These are phyloP conservation scores for Aspergillus saccharolyticus DNA, from an alignment of 495 filamentous ascomycete species.

Conservation along the genomic window DNA sequence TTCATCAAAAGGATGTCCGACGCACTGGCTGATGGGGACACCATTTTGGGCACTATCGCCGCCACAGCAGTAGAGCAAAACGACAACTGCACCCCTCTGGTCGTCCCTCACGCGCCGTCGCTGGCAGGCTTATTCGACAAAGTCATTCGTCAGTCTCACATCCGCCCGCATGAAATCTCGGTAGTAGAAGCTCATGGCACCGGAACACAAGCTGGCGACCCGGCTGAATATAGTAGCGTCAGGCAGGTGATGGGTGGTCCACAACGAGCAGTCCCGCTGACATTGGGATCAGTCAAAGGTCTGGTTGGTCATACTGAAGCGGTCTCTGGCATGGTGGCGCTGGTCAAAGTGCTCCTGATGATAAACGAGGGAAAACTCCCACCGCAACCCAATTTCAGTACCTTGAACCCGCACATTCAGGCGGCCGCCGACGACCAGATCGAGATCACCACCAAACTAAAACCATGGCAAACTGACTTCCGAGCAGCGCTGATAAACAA, in stretches of 20 bases:
- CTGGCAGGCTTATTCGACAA: slow-evolving; percentile 53
- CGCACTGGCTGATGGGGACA: slow-evolving; percentile 58
- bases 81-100: slow-evolving; percentile 62
- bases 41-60: slow-evolving; percentile 58
- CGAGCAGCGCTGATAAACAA: slow-evolving; percentile 42
- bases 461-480: slow-evolving; percentile 29
- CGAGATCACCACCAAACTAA: slow-evolving; percentile 27
- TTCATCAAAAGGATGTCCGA: slow-evolving; percentile 61
- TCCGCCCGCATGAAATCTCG: slow-evolving; percentile 58
- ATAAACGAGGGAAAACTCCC: slow-evolving; percentile 40
- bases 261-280: slow-evolving; percentile 13
- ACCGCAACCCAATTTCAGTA: slow-evolving; percentile 36
- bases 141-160: slow-evolving; percentile 51
- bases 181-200: slow-evolving; percentile 78
- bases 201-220: slow-evolving; percentile 68
- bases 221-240: slow-evolving; percentile 52
- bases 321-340: slow-evolving; percentile 39
- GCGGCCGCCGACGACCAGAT: slow-evolving; percentile 31
- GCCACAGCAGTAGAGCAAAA: slow-evolving; percentile 63
- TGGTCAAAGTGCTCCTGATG: slow-evolving; percentile 48
- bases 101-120: slow-evolving; percentile 60
- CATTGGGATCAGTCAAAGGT: slow-evolving; percentile 44
- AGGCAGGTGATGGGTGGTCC: slow-evolving; percentile 28
- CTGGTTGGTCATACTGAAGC: slow-evolving; percentile 50
- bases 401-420: slow-evolving; percentile 36